A percentile compares a stretch with the other conserved stretches of the same genome.
Conservation (phyloP, 1,284 basidiomycete genomes). For the Melanopsichium pennsylvanicum region DNA sequence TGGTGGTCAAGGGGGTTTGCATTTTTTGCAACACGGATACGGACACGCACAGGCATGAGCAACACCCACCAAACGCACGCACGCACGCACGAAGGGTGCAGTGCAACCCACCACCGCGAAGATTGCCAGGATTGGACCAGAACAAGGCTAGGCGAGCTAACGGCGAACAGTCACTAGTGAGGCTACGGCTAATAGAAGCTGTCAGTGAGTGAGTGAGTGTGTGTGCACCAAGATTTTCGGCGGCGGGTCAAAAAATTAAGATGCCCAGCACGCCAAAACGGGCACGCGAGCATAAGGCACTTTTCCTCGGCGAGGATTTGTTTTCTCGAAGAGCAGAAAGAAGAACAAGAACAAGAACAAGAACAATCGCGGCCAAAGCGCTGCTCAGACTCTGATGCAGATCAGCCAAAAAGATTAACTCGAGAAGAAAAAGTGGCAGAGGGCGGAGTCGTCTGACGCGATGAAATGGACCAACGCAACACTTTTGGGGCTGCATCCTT, state of each 20-base stretch:
- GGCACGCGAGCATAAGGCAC: background rate
- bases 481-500: constrained; percentile 3
- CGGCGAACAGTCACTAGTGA: constrained; percentile 2
- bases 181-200: too few species aligned
- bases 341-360: constrained; percentile 1
- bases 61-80: constrained; percentile 6
- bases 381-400: too few species aligned
- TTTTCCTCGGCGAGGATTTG: background rate
- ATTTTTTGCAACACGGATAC: background rate
- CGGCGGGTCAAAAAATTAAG: too few species aligned
- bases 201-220: too few species aligned
- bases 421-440: background rate
- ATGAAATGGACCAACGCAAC: background rate
- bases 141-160: background rate
- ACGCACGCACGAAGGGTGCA: background rate
- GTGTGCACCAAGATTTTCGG: too few species aligned
- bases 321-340: constrained; percentile 4
- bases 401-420: background rate
- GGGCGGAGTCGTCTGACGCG: constrained; percentile 2
- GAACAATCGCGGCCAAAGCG: background rate
- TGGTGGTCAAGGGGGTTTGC: constrained; percentile 3
- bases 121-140: too few species aligned
- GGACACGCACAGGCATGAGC: background rate
- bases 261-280: too few species aligned
- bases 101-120: too few species aligned